Conservation (phyloP, 148 eudicot genomes). For the Dianthus caryophyllus region DNA sequence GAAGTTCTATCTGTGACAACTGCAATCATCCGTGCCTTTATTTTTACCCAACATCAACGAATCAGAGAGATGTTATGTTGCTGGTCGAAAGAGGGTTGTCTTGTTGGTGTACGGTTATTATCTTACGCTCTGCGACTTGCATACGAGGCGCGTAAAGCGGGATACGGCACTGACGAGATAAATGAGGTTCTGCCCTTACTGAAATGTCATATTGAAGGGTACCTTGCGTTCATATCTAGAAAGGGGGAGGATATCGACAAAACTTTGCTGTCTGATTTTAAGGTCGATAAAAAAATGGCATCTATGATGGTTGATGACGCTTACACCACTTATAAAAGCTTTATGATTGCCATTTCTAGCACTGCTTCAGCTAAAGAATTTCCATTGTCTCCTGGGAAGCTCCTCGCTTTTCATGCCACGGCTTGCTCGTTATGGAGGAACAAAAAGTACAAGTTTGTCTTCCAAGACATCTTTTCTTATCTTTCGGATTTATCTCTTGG, state of each 20-base stretch:
- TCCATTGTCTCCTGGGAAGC: constrained; percentile 19
- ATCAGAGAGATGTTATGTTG: constrained; percentile 26
- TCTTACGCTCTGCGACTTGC: constrained; percentile 40
- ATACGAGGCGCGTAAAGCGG: constrained; percentile 28
- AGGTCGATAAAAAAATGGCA: constrained; percentile 22
- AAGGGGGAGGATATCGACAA: constrained; percentile 9
- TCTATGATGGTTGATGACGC: constrained; percentile 27
- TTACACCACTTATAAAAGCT: constrained; percentile 27
- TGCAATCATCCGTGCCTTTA: constrained; percentile 25
- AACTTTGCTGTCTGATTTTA: constrained; percentile 5
- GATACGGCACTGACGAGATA: constrained; percentile 14
- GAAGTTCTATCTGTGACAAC: constrained; percentile 38
- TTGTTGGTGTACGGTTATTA: constrained; percentile 27
- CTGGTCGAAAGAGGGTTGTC: constrained; percentile 29
- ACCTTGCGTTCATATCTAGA: neutral
- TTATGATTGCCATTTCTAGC: constrained; percentile 19
- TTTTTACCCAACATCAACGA: constrained; percentile 26
- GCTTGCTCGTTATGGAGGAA: constrained; percentile 31
- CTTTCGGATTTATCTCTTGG: constrained; percentile 33
- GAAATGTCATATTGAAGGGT: constrained; percentile 19
- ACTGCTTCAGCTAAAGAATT: constrained; percentile 11
- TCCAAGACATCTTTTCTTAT: constrained; percentile 22
- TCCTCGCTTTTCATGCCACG: constrained; percentile 22
- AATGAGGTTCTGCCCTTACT: constrained; percentile 26
- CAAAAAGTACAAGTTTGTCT: constrained; percentile 17